Evolutionary conservation across 352 stramenopile species (phyloP).

Genomic region (Globisporangium cederbergense): DNA sequence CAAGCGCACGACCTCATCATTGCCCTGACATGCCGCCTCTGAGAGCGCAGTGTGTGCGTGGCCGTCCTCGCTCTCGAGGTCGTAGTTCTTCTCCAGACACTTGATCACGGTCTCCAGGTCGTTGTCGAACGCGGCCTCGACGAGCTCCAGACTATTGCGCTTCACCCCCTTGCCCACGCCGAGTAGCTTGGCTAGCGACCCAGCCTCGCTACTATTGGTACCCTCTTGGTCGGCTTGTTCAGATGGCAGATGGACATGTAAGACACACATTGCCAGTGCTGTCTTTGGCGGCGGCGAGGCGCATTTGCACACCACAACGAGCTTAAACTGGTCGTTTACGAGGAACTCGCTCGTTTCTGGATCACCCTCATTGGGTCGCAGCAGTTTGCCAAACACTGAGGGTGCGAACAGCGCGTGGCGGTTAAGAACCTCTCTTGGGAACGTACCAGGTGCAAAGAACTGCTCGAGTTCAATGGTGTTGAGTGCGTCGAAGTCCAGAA

Average conservation of each 20-base stretch:
- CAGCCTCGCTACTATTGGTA: constrained; percentile 15
- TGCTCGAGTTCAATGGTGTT: constrained; percentile 66
- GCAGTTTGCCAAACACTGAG: constrained; percentile 43
- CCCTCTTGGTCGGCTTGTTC: constrained; percentile 14
- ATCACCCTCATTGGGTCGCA: constrained; percentile 51
- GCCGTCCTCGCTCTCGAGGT: constrained; percentile 83
- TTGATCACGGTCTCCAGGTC: constrained; percentile 69
- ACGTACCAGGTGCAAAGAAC: constrained; percentile 65
- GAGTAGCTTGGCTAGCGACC: constrained; percentile 39
- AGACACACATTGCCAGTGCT: constrained; percentile 62
- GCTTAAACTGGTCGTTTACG: constrained; percentile 84
- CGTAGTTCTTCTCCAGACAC: constrained; percentile 83
- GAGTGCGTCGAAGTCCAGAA: constrained; percentile 75
- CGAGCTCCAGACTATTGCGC: constrained; percentile 75
- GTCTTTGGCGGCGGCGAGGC: constrained; percentile 43
- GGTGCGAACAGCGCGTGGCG: constrained; percentile 68
- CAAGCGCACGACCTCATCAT: constrained; percentile 59
- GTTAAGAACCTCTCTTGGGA: constrained; percentile 69
- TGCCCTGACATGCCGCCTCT: constrained; percentile 84
- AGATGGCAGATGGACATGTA: constrained; percentile 35
- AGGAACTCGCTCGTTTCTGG: constrained; percentile 54
- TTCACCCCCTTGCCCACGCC: constrained; percentile 58
- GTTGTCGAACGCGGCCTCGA: constrained; percentile 88
- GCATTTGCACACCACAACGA: constrained; percentile 66
- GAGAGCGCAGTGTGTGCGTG: constrained; percentile 84